Conservation (phyloP, 208 protist genomes). For the Leishmania tarentolae region DNA sequence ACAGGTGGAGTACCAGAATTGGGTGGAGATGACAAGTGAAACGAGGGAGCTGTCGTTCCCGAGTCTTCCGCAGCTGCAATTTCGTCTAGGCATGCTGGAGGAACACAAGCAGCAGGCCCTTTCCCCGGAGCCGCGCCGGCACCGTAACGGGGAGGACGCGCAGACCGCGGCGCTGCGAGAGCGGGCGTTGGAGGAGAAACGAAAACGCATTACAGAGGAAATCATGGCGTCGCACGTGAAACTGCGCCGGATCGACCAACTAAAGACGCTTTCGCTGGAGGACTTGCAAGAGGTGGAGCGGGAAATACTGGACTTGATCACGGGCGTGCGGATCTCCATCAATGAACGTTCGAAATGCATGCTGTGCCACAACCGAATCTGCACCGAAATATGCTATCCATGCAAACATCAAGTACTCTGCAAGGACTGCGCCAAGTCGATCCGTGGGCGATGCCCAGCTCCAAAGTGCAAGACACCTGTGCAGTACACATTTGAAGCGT, state of each 20-base stretch:
- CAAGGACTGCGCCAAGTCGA: constrained; percentile 75
- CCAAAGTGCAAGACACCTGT: constrained; percentile 62
- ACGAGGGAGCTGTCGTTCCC: constrained; percentile 56
- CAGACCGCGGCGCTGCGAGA: constrained; percentile 49
- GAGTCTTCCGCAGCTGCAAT: constrained; percentile 76
- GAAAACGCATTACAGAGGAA: constrained; percentile 41
- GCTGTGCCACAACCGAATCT: constrained; percentile 67
- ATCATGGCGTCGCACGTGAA: constrained; percentile 66
- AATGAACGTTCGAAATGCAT: constrained; percentile 88
- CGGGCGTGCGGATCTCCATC: constrained; percentile 69
- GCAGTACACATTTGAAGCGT: constrained; percentile 76
- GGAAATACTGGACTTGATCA: constrained; percentile 81
- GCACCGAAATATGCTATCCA: constrained; percentile 90
- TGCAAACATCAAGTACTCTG: constrained; percentile 92
- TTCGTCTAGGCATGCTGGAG: constrained; percentile 82
- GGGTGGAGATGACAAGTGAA: constrained; percentile 71
- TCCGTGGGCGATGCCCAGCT: constrained; percentile 67
- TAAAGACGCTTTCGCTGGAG: constrained; percentile 55
- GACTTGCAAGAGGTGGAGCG: constrained; percentile 86
- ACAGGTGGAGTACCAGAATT: constrained; percentile 84
- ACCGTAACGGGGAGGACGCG: constrained; percentile 62
- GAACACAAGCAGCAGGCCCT: constrained; percentile 87
- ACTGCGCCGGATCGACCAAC: constrained; percentile 60
- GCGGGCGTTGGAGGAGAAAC: constrained; percentile 34
- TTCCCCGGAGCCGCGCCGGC: constrained; percentile 44